Base-by-base conservation (phyloP, 2,329 filamentous ascomycete genomes). In the Fusarium sp. region DNA sequence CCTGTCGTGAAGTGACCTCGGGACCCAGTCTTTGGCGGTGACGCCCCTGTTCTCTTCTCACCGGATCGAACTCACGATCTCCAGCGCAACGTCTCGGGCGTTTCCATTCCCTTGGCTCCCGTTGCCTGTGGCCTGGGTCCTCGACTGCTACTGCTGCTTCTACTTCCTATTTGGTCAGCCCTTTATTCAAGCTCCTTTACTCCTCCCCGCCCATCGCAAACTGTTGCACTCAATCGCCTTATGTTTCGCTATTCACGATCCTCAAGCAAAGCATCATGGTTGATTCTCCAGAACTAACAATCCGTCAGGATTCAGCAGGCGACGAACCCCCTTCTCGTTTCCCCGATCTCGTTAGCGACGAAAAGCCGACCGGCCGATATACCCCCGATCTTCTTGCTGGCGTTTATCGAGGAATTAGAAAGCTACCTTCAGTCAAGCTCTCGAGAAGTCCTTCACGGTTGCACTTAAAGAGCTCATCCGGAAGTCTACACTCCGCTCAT, bases 401-500 rank as follows among this genome's bases (percentile, higher is more conserved):
- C 74, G 85, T 88, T 73, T 87, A 88, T 77, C 86, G 87, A 72
- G 86, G 86, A 70, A 82, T 88, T 72, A 86, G 83, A 76, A 88
- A 84, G 75, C 83, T 86, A 48, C 83, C 86, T 12, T 76, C 78
- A 14, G 75, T 87, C 53, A 85, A 82, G 73, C 80, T 87, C 36
- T 79, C 81, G 24, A 83, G 85, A 72, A 84, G 85, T 64, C 83
- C 85, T 17, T 87, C 87, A 8, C 83, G 83, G 36, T 77, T 84
- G 42, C 82, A 79, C 58, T 77, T 84, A 47, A 85, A 82, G 41
- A 74, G 63, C 62, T 75, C 67, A 62, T 73, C 76, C 4, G 72
- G 67, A 32, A 75, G 72, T 30, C 53, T 66, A 54, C 63, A 75
- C 36, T 71, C 66, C 22, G 47, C 73, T 24, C 47, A 73, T 55